Conservation (phyloP, 108 stramenopile species). For the Halocafeteria seosinensis region DNA sequence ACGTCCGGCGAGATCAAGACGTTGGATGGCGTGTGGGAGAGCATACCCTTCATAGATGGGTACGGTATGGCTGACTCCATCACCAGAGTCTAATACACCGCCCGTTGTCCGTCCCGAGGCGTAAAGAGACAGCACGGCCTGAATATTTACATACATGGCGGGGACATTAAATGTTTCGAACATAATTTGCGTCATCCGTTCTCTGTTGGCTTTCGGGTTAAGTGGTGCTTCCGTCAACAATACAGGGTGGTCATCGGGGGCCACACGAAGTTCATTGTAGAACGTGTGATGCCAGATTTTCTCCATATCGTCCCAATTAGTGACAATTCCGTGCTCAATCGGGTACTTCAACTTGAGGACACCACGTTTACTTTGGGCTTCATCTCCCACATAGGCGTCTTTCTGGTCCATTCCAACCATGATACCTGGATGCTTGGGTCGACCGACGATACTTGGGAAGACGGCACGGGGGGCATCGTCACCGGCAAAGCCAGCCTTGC, state of each 20-base stretch:
- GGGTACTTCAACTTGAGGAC: conserved; percentile 97
- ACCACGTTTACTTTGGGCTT: conserved; percentile 51
- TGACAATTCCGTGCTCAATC: conserved; percentile 73
- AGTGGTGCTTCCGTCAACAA: conserved; percentile 96
- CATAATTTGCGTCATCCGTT: conserved; percentile 99
- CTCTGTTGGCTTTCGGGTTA: conserved; percentile 98
- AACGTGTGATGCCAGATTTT: conserved; percentile 55
- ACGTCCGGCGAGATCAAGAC: conserved; percentile 43
- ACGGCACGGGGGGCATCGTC: conserved; percentile 46
- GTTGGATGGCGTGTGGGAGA: conserved; percentile 38
- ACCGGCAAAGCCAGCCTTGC: conserved; percentile 50
- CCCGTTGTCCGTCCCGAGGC: conserved; percentile 48
- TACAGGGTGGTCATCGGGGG: conserved; percentile 81
- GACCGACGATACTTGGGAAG: conserved; percentile 48
- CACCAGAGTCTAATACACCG: conserved; percentile 42
- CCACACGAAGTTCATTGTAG: conserved; percentile 65
- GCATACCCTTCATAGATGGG: conserved; percentile 47
- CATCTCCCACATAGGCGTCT: conserved; percentile 92
- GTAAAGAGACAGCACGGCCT: conserved; percentile 66
- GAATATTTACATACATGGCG: conserved; percentile 99
- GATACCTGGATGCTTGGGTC: conserved; percentile 45
- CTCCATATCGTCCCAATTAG: conserved; percentile 56
- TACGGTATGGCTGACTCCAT: conserved; percentile 45
- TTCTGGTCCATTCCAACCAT: conserved; percentile 97
- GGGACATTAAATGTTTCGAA: conserved; percentile 99